Evolutionary conservation across 2,329 filamentous ascomycete species (phyloP), one percentile per base, ranked within the genome.

Genomic region (Ophiostoma perfectum): DNA sequence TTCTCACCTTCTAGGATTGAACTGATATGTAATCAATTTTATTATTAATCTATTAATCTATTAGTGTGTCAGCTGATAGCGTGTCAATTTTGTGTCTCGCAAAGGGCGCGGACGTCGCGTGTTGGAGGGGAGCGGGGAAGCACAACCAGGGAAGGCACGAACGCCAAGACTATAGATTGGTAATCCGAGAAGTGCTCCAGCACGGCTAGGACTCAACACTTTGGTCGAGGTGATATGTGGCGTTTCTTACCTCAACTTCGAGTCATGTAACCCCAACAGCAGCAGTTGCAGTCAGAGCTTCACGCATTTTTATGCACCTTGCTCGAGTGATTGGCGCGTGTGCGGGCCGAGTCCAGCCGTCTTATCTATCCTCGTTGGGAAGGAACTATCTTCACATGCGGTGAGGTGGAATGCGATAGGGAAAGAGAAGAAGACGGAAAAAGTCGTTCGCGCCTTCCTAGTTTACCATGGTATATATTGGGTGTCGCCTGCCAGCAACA

Each of bases 21-120:
- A 16, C n/a, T 41, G 38, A 63, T 60, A 60, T 11, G 18, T 58
- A 52, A 49, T 11, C 49, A 44, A 12, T 1, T 44, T 44, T 52
- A 47, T 18, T 18, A 18, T 16, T 18, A 52, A 18, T 27, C 27
- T 27, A 27, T 27, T 27, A 27, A 27, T 27, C 27, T 27, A 27
- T 27, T 52, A 52, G 5, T 1, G 58, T 60, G 69, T 70, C 69
- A 70, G 64, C 64, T 70, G 69, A 70, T 44, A 39, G 47, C 69
- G 69, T 70, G 69, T 68, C 64, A 62, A 42, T 64, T 42, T 60
- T 67, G 66, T 68, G 69, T 70, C 64, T 27, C 27, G 27, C 27
- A 45, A 66, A 68, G 55, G 68, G 66, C 66, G 67, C 41, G 41
- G 36, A 16, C 12, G 39, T 62, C 58, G 58, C 58, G 58, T 62